A percentile compares a stretch with the other conserved stretches of the same genome.
Conservation (phyloP, 306 rosid genomes). For the Dryas drummondii region DNA sequence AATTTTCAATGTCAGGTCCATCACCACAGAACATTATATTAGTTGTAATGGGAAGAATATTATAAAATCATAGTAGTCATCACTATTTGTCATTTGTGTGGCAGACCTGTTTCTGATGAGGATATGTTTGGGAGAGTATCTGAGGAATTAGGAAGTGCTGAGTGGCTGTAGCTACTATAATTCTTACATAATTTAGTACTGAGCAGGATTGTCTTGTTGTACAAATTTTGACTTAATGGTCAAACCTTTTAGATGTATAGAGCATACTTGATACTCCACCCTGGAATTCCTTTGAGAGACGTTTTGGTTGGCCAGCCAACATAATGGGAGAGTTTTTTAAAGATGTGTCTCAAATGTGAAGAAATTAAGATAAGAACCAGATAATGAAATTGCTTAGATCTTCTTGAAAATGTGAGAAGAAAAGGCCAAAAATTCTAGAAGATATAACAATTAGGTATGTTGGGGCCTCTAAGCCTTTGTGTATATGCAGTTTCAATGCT, state of each 20-base stretch:
- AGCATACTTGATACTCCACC: slow-evolving; percentile 1
- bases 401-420: background rate
- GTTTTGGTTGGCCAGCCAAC: background rate
- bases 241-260: background rate
- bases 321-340: background rate
- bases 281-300: background rate
- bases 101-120: background rate
- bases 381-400: background rate
- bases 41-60: background rate
- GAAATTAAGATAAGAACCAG: background rate
- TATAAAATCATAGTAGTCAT: background rate
- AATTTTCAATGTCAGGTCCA: background rate
- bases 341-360: background rate
- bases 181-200: background rate
- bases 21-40: background rate
- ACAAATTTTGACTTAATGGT: background rate
- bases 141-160: background rate
- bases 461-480: slow-evolving; percentile 1
- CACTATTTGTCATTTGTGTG: background rate
- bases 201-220: background rate
- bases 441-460: background rate
- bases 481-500: slow-evolving; percentile 4
- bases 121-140: background rate
- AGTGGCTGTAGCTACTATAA: background rate
- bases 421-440: background rate